Evolutionary conservation across 352 stramenopile genomes (phyloP).

Genomic region (Pilasporangium apinafurcum): DNA sequence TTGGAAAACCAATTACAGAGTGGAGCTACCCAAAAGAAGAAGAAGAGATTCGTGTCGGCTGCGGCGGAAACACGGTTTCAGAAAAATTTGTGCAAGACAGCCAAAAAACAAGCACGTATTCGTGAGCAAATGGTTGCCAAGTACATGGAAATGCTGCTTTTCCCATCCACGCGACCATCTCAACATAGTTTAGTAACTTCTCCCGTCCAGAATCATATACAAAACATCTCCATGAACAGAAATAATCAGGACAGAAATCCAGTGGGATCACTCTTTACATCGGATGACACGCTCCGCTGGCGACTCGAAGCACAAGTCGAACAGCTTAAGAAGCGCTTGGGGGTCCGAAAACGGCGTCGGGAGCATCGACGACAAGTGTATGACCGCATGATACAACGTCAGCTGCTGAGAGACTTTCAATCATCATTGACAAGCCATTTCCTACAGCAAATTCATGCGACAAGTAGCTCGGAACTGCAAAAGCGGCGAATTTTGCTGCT

Average conservation of each 20-base stretch:
- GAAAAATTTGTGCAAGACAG: constrained; percentile 32
- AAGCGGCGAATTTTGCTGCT: constrained; percentile 53
- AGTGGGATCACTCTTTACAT: constrained; percentile 42
- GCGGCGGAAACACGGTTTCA: constrained; percentile 38
- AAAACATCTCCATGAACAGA: background rate
- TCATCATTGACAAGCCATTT: constrained; percentile 39
- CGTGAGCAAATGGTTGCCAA: constrained; percentile 14
- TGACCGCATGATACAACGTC: constrained; percentile 23
- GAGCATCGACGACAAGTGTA: constrained; percentile 39
- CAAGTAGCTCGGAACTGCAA: constrained; percentile 43
- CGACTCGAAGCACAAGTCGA: constrained; percentile 33
- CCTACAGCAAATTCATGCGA: constrained; percentile 35
- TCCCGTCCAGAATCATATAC: background rate
- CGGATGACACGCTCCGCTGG: constrained; percentile 40
- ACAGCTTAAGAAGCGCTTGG: constrained; percentile 30
- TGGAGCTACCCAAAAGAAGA: constrained; percentile 9
- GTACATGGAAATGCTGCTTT: constrained; percentile 42
- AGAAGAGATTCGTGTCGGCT: constrained; percentile 40
- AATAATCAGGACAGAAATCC: background rate
- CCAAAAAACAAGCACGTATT: constrained; percentile 34
- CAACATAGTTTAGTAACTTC: too few relatives aligned
- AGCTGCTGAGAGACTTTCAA: constrained; percentile 41
- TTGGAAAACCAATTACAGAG: constrained; percentile 12
- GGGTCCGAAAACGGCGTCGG: constrained; percentile 18
- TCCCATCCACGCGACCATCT: constrained; percentile 6